These are phyloP conservation scores for Scheffersomyces lignosus DNA, from an alignment of 805 yeast genomes.

Conservation along the genomic window DNA sequence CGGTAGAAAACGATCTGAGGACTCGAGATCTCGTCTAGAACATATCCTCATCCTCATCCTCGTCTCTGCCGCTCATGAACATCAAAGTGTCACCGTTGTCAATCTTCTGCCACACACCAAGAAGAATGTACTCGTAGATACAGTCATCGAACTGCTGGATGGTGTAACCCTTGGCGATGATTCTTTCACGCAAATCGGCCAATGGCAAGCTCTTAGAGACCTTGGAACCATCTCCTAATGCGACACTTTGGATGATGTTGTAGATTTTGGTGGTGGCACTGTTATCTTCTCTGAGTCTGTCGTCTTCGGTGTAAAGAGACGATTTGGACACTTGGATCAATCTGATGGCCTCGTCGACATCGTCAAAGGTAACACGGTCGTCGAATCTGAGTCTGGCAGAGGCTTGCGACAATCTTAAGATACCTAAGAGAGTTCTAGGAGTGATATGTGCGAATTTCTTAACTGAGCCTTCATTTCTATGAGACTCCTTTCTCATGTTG, in stretches of 20 bases:
- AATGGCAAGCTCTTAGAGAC: conserved; percentile 34
- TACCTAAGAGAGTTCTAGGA: conserved; percentile 90
- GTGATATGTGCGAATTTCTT: conserved; percentile 89
- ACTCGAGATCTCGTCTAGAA: too few species aligned
- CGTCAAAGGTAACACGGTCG: conserved; percentile 65
- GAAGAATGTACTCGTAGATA: conserved; percentile 67
- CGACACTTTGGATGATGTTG: conserved; percentile 64
- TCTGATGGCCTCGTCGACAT: conserved; percentile 95
- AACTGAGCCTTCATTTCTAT: conserved; percentile 70
- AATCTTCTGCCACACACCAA: conserved; percentile 74
- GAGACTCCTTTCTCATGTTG: conserved; percentile 89
- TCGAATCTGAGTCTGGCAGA: conserved; percentile 86
- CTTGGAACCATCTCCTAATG: conserved; percentile 35
- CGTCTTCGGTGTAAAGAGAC: conserved; percentile 59
- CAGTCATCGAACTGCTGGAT: conserved; percentile 75
- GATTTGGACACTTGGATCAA: conserved; percentile 84
- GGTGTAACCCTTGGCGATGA: conserved; percentile 81
- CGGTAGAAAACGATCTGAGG: too few species aligned
- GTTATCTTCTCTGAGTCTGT: conserved; percentile 56
- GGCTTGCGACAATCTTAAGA: conserved; percentile 91
- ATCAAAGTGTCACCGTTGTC: conserved; percentile 69
- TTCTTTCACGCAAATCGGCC: conserved; percentile 58
- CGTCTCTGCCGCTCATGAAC: conserved; percentile 48
- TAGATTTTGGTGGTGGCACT: conserved; percentile 64
- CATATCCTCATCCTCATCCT: conserved; percentile 35